Conservation (phyloP, 352 stramenopile genomes). For the Phytopythium aichiense region DNA sequence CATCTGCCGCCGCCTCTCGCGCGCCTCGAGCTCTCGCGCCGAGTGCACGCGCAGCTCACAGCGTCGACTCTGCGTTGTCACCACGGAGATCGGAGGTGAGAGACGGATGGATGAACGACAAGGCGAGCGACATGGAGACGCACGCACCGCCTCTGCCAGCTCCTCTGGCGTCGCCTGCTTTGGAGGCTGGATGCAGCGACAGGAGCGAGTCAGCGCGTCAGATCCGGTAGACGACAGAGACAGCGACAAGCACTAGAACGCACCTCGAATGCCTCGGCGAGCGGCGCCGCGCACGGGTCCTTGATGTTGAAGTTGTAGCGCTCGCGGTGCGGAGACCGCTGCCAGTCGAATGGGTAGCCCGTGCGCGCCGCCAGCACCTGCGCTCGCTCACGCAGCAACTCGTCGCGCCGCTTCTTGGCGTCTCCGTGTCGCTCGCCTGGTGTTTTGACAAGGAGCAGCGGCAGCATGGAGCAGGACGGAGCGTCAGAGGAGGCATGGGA, state of each 20-base stretch:
- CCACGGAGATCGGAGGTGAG: not conserved
- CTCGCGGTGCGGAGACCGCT: slow-evolving; percentile 8
- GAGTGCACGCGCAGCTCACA: slow-evolving; percentile 50
- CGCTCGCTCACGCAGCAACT: slow-evolving; percentile 42
- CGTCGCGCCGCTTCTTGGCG: slow-evolving; percentile 39
- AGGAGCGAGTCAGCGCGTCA: not conserved
- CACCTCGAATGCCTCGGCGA: not conserved
- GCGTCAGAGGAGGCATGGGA: not conserved
- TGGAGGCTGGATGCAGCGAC: not conserved
- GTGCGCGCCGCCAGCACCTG: slow-evolving; percentile 38
- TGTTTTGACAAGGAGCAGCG: not conserved
- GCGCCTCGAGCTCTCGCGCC: slow-evolving; percentile 33
- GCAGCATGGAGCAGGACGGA: not conserved
- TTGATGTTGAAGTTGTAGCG: slow-evolving; percentile 7
- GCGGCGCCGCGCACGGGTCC: not conserved
- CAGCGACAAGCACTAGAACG: not conserved
- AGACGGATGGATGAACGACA: not conserved
- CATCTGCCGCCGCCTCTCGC: slow-evolving; percentile 15
- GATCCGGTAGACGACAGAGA: not conserved
- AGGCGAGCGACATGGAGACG: not conserved
- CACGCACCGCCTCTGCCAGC: slow-evolving; percentile 36
- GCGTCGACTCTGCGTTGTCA: slow-evolving; percentile 26
- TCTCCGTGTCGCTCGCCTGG: slow-evolving; percentile 54
- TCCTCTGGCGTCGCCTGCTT: slow-evolving; percentile 11
- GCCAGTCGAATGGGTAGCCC: slow-evolving; percentile 36